Conservation (phyloP, 768 basidiomycete species). For the Leccinum subtestaceum region DNA sequence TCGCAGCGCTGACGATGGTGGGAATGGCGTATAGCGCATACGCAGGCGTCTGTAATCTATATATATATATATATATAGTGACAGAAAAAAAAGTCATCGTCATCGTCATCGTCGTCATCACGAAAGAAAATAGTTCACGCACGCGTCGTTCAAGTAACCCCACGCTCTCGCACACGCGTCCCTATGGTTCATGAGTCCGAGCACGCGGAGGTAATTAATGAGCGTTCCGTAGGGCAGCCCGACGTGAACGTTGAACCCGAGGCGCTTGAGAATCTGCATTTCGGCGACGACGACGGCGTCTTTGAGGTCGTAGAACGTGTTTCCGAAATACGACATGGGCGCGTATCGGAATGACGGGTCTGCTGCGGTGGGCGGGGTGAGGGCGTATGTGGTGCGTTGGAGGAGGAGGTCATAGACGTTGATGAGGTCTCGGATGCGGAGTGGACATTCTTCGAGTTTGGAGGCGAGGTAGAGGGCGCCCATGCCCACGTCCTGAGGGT, state of each 20-base stretch:
- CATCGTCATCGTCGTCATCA: background rate
- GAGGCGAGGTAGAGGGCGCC: slow-evolving; percentile 86
- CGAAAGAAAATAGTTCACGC: slow-evolving; percentile 33
- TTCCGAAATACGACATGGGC: slow-evolving; percentile 88
- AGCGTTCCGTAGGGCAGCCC: slow-evolving; percentile 91
- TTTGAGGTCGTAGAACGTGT: slow-evolving; percentile 90
- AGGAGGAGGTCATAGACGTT: slow-evolving; percentile 90
- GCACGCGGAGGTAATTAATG: slow-evolving; percentile 88
- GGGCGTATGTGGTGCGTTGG: slow-evolving; percentile 63
- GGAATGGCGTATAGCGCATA: slow-evolving; percentile 88
- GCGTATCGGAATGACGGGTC: slow-evolving; percentile 55
- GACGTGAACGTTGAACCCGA: slow-evolving; percentile 94
- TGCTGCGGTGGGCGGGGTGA: slow-evolving; percentile 25
- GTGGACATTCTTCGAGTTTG: slow-evolving; percentile 88
- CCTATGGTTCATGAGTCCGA: slow-evolving; percentile 76
- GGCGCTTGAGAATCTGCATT: slow-evolving; percentile 95
- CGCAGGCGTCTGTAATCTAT: slow-evolving; percentile 82
- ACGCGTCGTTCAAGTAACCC: slow-evolving; percentile 97
- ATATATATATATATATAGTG: too few species aligned
- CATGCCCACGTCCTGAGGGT: slow-evolving; percentile 75
- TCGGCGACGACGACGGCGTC: slow-evolving; percentile 92
- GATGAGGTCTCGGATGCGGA: slow-evolving; percentile 91
- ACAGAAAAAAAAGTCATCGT: too few species aligned
- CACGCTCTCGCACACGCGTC: slow-evolving; percentile 78
- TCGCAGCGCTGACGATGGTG: slow-evolving; percentile 86